Evolutionary conservation across 2,329 filamentous ascomycete species (phyloP).

Genomic region (Fusarium nisikadoi): DNA sequence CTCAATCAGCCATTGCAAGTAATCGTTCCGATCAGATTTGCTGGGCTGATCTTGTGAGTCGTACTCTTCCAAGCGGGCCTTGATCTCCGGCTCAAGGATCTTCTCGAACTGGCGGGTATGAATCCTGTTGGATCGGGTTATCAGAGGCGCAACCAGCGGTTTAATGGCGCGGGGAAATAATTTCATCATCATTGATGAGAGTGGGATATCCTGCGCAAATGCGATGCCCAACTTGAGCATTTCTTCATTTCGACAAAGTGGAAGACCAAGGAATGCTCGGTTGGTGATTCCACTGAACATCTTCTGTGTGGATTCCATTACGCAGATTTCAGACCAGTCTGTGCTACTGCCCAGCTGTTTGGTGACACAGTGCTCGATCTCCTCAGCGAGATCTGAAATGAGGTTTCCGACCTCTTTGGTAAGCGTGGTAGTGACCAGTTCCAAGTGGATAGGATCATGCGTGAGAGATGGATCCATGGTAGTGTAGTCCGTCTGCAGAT

Average conservation of each 20-base stretch:
- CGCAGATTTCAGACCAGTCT: background rate
- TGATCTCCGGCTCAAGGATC: slow-evolving; percentile 1
- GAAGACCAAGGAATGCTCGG: background rate
- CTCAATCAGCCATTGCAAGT: background rate
- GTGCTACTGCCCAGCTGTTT: background rate
- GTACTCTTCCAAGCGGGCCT: background rate
- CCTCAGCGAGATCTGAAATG: background rate
- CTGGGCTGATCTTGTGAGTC: background rate
- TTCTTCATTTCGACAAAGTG: background rate
- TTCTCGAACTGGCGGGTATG: slow-evolving; percentile 5
- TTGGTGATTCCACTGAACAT: slow-evolving; percentile 5
- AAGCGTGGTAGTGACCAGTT: background rate
- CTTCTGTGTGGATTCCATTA: background rate
- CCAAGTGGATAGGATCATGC: slow-evolving; percentile 3
- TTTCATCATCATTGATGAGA: background rate
- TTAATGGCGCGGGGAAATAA: background rate
- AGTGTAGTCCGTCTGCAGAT: slow-evolving; percentile 11
- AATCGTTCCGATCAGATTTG: background rate
- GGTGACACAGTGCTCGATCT: background rate
- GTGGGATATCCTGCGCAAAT: slow-evolving; percentile 5
- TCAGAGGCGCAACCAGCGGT: background rate
- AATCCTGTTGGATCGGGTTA: background rate
- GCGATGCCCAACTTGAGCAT: background rate
- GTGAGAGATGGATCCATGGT: slow-evolving; percentile 10
- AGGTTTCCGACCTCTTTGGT: slow-evolving; percentile 18